Conservation (phyloP, 108 stramenopile genomes). For the Discostella pseudostelligera region DNA sequence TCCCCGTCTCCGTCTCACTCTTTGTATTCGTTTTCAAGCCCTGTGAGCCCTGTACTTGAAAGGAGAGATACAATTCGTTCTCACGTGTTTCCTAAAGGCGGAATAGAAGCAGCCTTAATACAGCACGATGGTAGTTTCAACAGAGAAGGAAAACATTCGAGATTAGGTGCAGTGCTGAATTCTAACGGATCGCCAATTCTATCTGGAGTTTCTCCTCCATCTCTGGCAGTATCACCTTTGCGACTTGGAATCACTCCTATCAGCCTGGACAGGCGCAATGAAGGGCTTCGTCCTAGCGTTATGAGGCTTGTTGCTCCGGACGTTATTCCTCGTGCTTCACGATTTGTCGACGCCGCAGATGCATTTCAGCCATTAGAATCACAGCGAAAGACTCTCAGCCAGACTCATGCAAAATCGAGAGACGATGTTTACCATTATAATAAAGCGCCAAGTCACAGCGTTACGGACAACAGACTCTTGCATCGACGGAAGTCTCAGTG, state of each 20-base stretch:
- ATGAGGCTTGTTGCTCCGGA: conserved; percentile 24
- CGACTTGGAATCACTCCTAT: conserved; percentile 21
- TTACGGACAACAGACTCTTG: conserved; percentile 1
- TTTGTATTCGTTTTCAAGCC: background rate
- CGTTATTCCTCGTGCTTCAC: conserved; percentile 15
- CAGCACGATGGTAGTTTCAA: conserved; percentile 20
- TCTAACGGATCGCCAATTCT: conserved; percentile 2
- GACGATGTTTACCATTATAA: conserved; percentile 1
- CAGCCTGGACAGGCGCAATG: conserved; percentile 34
- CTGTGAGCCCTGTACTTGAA: conserved; percentile 20
- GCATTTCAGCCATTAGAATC: conserved; percentile 21
- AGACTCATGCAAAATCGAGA: conserved; percentile 6
- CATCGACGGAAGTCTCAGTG: conserved; percentile 14
- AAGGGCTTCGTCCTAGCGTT: conserved; percentile 16
- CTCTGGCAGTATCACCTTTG: conserved; percentile 23
- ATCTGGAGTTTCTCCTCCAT: background rate
- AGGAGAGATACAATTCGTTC: conserved; percentile 2
- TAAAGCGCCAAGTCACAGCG: conserved; percentile 3
- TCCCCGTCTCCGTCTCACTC: background rate
- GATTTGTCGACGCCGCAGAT: conserved; percentile 12
- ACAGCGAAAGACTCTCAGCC: conserved; percentile 17
- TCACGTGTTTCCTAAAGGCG: conserved; percentile 27
- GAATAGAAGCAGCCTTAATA: conserved; percentile 41
- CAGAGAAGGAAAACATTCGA: background rate
- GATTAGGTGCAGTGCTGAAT: conserved; percentile 8